Base-by-base conservation (phyloP, 2,329 filamentous ascomycete species). In the Furcasterigmium sp. region DNA sequence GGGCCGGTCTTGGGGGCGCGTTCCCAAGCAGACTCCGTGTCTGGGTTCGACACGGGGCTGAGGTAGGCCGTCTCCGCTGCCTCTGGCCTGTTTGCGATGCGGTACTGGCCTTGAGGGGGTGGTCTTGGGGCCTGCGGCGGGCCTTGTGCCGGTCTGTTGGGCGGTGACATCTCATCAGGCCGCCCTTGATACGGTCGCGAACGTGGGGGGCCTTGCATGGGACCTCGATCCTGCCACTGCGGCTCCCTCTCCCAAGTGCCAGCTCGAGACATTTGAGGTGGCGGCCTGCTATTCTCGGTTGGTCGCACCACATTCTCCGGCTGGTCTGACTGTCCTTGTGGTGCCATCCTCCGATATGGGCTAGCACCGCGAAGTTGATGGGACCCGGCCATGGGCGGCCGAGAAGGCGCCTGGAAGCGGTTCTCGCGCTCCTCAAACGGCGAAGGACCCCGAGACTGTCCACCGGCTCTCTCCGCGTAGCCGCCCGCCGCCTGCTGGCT, bases 341-440 rank as follows among this genome's bases (percentile, higher is more conserved):
- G n/a, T n/a, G n/a, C n/a, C n/a, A n/a, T 14, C 38, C 38, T 25
- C 38, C 38, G 14, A 8, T 32, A 15, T 8, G 37, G 13, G 29
- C 29, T 29, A 18, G 17, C 9, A 13, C 32, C 19, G 14, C 17
- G 28, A 13, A 32, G 28, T 8, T 21, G 46, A 44, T n/a, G 48
- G 46, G 11, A 36, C 39, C n/a, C n/a, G n/a, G 44, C 46, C 26
- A 44, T 42, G 17, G 40, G 35, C 42, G 49, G 21, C 46, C 46
- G 14, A 42, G 48, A 2, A 46, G 48, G 5, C 43, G 48, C 14
- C 25, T 40, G 11, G 32, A 35, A 35, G 4, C 32, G 32, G 32
- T 35, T 35, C 32, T 35, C 32, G n/a, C 32, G 14, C 32, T 35
- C 32, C 8, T 35, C 32, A 18, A 35, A 35, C n/a, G 32, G 32